Conservation (phyloP, 768 basidiomycete genomes). For the Tricholoma terreum region DNA sequence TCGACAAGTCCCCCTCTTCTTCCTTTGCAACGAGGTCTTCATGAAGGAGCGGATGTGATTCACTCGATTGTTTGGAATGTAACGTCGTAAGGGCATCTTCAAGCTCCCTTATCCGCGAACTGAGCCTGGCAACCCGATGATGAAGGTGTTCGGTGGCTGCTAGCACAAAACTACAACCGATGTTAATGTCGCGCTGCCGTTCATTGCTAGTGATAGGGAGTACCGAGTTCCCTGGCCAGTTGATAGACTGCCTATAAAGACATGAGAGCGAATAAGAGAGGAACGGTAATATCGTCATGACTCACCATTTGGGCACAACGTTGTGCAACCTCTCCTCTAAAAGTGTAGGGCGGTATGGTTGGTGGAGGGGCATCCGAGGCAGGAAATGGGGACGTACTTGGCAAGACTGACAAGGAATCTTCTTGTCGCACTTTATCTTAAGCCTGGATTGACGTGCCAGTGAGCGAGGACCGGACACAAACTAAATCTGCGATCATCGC, state of each 20-base stretch:
- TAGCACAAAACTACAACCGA: slow-evolving; percentile 46
- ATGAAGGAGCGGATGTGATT: slow-evolving; percentile 60
- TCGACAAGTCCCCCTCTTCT: slow-evolving; percentile 10
- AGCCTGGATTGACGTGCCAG: slow-evolving; percentile 36
- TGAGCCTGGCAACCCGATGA: slow-evolving; percentile 49
- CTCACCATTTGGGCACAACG: slow-evolving; percentile 70
- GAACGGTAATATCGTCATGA: slow-evolving; percentile 5
- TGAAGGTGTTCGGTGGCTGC: slow-evolving; percentile 68
- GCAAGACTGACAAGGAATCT: slow-evolving; percentile 76
- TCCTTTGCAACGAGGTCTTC: slow-evolving; percentile 44
- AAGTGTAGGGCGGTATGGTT: neutral
- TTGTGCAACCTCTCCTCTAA: slow-evolving; percentile 64
- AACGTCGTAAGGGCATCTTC: slow-evolving; percentile 57
- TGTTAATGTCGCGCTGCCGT: neutral
- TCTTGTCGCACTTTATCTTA: slow-evolving; percentile 83
- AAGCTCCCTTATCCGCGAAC: slow-evolving; percentile 44
- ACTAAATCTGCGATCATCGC: slow-evolving; percentile 48
- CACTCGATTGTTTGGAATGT: slow-evolving; percentile 48
- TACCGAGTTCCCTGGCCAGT: slow-evolving; percentile 79
- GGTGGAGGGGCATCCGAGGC: neutral
- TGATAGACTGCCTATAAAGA: slow-evolving; percentile 56
- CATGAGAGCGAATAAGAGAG: neutral
- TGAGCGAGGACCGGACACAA: slow-evolving; percentile 8
- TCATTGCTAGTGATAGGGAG: neutral
- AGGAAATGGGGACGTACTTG: slow-evolving; percentile 40